These are phyloP conservation scores for Trichoderma semiorbis DNA, from an alignment of 2,329 filamentous ascomycete genomes.

Conservation along the genomic window DNA sequence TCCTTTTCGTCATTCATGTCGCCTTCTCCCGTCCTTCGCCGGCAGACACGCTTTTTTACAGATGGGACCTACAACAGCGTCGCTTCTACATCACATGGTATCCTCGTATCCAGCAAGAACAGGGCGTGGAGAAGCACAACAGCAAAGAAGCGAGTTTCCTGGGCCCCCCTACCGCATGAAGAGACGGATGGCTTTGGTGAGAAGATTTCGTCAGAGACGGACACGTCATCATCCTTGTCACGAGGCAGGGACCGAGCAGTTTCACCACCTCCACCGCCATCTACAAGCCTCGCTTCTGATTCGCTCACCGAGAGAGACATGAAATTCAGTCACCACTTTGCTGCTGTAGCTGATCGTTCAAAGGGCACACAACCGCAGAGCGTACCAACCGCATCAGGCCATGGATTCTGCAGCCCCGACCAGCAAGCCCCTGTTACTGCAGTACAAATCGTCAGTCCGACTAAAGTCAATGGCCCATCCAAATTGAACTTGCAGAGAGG, in stretches of 20 bases:
- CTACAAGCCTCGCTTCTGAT: slow-evolving; percentile 33
- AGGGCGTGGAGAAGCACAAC: slow-evolving; percentile 31
- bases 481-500: not conserved
- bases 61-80: slow-evolving; percentile 1
- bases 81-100: slow-evolving; percentile 33
- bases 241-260: slow-evolving; percentile 22
- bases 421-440: slow-evolving; percentile 27
- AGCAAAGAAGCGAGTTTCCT: slow-evolving; percentile 35
- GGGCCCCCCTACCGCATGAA: slow-evolving; percentile 34
- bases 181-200: slow-evolving; percentile 8
- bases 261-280: slow-evolving; percentile 43
- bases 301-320: slow-evolving; percentile 34
- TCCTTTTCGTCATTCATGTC: slow-evolving; percentile 53
- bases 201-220: not conserved
- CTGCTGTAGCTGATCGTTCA: slow-evolving; percentile 38
- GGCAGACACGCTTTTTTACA: slow-evolving; percentile 8
- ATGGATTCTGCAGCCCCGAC: slow-evolving; percentile 25
- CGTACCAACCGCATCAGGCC: slow-evolving; percentile 42
- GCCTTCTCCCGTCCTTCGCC: slow-evolving; percentile 42
- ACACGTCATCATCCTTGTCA: slow-evolving; percentile 10
- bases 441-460: slow-evolving; percentile 4
- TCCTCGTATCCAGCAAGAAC: slow-evolving; percentile 35
- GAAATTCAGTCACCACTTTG: slow-evolving; percentile 48
- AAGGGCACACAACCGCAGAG: slow-evolving; percentile 33
- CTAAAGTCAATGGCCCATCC: not conserved